Percentiles rank a stretch among this genome's conserved stretches.
Conservation (phyloP, 148 eudicot genomes). For the Dianthus caryophyllus region DNA sequence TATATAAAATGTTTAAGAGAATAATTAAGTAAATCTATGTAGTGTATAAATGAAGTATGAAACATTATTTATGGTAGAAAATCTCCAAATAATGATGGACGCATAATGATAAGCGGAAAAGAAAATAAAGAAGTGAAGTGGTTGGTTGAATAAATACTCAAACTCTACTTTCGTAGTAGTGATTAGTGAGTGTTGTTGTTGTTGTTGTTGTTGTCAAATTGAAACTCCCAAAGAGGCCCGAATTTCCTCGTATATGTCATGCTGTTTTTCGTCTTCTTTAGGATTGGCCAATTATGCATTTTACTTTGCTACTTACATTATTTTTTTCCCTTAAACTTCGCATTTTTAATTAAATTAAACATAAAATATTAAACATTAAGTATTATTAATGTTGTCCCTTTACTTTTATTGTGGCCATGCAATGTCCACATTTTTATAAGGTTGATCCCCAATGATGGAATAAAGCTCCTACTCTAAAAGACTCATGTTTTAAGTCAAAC, state of each 20-base stretch:
- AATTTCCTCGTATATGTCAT: slow-evolving; percentile 42
- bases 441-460: slow-evolving; percentile 6
- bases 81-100: too few species aligned
- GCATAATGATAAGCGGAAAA: not conserved
- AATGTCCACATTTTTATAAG: slow-evolving; percentile 8
- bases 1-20: too few species aligned
- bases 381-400: not conserved
- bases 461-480: not conserved
- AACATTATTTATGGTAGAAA: too few species aligned
- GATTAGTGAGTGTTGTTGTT: too few species aligned
- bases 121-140: slow-evolving; percentile 47
- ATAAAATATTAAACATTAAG: too few species aligned
- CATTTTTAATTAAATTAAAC: too few species aligned
- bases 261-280: slow-evolving; percentile 22
- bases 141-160: slow-evolving; percentile 42
- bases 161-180: too few species aligned
- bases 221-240: slow-evolving; percentile 34
- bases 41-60: too few species aligned
- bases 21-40: too few species aligned
- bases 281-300: slow-evolving; percentile 18
- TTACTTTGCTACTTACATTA: too few species aligned
- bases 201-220: slow-evolving; percentile 31
- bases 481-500: not conserved
- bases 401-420: slow-evolving; percentile 1
- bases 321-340: slow-evolving; percentile 20